Evolutionary conservation across 306 rosid species (phyloP).

Genomic region (Castanospermum australe): DNA sequence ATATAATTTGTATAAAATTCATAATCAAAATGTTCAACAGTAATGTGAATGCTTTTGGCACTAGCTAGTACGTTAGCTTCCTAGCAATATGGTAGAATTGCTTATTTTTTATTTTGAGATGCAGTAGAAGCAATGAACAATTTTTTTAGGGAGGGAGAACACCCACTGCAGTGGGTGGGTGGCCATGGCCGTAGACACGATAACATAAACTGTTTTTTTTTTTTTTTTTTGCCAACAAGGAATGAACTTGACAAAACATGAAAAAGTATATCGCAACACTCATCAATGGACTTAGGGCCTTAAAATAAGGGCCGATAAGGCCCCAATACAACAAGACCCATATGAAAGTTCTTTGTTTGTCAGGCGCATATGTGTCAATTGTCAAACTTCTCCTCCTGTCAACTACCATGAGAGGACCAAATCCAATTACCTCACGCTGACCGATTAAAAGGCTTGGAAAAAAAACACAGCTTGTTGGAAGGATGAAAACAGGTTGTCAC

Average conservation of each 20-base stretch:
- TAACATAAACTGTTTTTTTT: no score
- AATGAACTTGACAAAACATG: no score
- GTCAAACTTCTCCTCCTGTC: not conserved
- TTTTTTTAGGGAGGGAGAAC: no score
- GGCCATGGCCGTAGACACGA: no score
- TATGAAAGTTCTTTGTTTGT: not conserved
- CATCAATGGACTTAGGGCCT: not conserved
- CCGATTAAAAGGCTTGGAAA: not conserved
- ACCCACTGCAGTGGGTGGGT: no score
- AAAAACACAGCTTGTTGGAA: not conserved
- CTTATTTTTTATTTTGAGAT: no score
- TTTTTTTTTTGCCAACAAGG: no score
- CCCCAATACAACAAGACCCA: not conserved
- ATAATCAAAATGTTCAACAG: not conserved
- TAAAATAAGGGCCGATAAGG: not conserved
- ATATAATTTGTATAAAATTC: not conserved
- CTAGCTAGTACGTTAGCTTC: not conserved
- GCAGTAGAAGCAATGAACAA: no score
- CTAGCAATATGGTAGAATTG: no score
- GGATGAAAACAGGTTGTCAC: slow-evolving; percentile 7
- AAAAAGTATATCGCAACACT: no score
- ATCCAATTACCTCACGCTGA: not conserved
- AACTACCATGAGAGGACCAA: not conserved
- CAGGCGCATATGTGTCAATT: not conserved
- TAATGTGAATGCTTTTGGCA: not conserved